Percentiles rank a stretch among this genome's conserved stretches.
These are phyloP conservation scores for Fusarium aywerte DNA, from an alignment of 2,329 filamentous ascomycete genomes.

Conservation along the genomic window DNA sequence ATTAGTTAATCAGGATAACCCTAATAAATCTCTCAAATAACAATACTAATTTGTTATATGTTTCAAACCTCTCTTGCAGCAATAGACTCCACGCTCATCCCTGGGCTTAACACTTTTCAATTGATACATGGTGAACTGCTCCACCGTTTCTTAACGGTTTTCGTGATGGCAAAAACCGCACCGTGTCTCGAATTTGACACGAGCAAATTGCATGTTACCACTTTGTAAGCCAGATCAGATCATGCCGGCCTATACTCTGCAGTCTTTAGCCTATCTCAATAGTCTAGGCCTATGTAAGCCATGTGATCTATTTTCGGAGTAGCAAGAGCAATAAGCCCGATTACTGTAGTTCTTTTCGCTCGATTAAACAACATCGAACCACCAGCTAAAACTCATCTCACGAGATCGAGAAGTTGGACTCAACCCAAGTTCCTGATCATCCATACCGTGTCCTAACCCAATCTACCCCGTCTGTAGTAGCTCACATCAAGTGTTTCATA, in stretches of 20 bases:
- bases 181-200: conserved; percentile 18
- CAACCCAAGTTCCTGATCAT: conserved; percentile 2
- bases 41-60: background rate
- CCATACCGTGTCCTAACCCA: conserved; percentile 1
- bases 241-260: conserved; percentile 6
- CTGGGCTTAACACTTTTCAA: conserved; percentile 21
- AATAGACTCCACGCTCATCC: conserved; percentile 27
- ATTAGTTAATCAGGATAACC: background rate
- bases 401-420: background rate
- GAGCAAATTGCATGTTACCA: background rate
- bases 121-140: conserved; percentile 22
- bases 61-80: conserved; percentile 14
- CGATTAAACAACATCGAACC: conserved; percentile 8
- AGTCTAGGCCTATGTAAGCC: conserved; percentile 1
- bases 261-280: conserved; percentile 1
- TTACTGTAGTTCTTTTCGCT: background rate
- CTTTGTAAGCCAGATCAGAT: conserved; percentile 23
- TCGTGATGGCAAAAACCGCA: conserved; percentile 22
- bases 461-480: background rate
- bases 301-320: conserved; percentile 6
- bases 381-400: background rate
- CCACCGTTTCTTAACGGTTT: conserved; percentile 30
- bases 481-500: background rate
- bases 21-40: conserved; percentile 19
- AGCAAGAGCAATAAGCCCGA: background rate